phyloP scores from a whole-genome alignment of 140 eudicot genomes.

The Ambrosia hybrid region DNA sequence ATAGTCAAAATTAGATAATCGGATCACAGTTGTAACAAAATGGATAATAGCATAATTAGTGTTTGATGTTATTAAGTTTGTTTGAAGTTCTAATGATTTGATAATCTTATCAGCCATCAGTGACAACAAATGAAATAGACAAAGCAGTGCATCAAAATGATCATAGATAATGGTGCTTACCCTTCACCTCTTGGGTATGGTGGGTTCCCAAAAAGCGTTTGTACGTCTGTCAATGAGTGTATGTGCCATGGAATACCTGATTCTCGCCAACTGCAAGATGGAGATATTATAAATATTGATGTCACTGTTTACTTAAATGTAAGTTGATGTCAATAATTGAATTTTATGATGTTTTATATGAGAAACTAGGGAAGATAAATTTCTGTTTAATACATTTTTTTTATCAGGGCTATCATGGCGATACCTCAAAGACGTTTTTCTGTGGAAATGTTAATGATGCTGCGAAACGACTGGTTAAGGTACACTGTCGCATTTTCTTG shows the following conservation, averaged over 20 bases:
- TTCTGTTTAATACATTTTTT: constrained; percentile 13
- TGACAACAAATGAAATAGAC: constrained; percentile 94
- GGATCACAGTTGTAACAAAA: too few relatives aligned
- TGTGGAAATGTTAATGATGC: constrained; percentile 71
- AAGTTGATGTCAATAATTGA: constrained; percentile 21
- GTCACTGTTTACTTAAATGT: constrained; percentile 97
- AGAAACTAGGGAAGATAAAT: not conserved
- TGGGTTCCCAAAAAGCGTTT: constrained; percentile 95
- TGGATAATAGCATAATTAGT: too few relatives aligned
- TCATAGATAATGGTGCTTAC: constrained; percentile 95
- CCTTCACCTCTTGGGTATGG: constrained; percentile 99
- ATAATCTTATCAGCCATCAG: constrained; percentile 67
- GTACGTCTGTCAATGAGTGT: constrained; percentile 98
- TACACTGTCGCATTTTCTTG: constrained; percentile 23
- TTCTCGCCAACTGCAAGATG: constrained; percentile 95
- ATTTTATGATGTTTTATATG: not conserved
- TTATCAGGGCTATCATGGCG: constrained; percentile 95
- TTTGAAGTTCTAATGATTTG: not conserved
- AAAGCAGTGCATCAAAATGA: constrained; percentile 98
- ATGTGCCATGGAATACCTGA: constrained; percentile 99
- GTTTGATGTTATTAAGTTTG: not conserved
- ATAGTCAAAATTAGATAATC: too few relatives aligned
- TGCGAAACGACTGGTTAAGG: constrained; percentile 81
- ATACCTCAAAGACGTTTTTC: constrained; percentile 84
- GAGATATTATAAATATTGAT: constrained; percentile 93